These are phyloP conservation scores for Diaporthe sp. DNA, from an alignment of 2,329 filamentous ascomycete species.

Conservation along the genomic window DNA sequence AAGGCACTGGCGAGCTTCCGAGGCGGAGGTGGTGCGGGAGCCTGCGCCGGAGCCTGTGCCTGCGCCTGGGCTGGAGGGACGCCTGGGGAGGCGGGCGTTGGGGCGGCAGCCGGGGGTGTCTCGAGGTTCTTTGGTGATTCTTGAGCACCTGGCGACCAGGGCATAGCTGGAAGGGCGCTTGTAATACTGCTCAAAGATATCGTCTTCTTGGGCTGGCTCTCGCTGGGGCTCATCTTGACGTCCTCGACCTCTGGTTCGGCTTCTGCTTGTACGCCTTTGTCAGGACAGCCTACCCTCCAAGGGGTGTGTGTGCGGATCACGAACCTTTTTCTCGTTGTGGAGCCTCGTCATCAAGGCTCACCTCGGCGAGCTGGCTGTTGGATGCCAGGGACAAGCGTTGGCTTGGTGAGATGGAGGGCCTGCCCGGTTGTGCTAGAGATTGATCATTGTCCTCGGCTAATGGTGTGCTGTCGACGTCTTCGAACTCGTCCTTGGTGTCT, in stretches of 20 bases:
- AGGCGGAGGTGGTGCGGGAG: conserved; percentile 58
- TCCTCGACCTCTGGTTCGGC: conserved; percentile 44
- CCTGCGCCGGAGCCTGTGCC: conserved; percentile 50
- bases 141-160: conserved; percentile 75
- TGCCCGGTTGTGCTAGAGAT: conserved; percentile 43
- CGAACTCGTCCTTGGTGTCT: conserved; percentile 48
- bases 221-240: conserved; percentile 52
- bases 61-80: conserved; percentile 43
- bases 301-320: conserved; percentile 1
- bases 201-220: conserved; percentile 67
- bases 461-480: conserved; percentile 44
- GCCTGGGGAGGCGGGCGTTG: conserved; percentile 51
- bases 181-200: conserved; percentile 79
- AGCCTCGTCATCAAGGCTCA: conserved; percentile 76
- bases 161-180: conserved; percentile 78
- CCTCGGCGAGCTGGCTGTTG: conserved; percentile 65
- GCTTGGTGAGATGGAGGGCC: conserved; percentile 57
- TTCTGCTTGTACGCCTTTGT: conserved; percentile 1
- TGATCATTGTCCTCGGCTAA: conserved; percentile 40
- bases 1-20: conserved; percentile 92
- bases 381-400: conserved; percentile 61
- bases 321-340: conserved; percentile 47
- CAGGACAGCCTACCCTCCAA: conserved; percentile 36
- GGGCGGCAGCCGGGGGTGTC: conserved; percentile 48
- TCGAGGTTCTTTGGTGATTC: conserved; percentile 60